Evolutionary conservation across 2,329 filamentous ascomycete genomes (phyloP), one percentile per base, ranked within the genome.

Genomic region (Zymoseptoria tritici): DNA sequence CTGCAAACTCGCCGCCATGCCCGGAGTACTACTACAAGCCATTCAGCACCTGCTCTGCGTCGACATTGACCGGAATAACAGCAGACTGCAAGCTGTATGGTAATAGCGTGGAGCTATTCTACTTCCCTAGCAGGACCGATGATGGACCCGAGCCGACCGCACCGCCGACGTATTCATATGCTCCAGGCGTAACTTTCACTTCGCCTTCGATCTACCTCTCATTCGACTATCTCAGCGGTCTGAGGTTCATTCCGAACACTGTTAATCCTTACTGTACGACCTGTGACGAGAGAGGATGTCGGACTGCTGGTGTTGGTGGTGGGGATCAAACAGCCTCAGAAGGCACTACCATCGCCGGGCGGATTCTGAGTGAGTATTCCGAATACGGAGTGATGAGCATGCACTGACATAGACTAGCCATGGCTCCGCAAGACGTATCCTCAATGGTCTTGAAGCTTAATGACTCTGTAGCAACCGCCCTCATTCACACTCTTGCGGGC

Each of bases 141-240:
- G 52, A 29, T 19, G 52, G 62, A 58, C 31, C 36, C 51, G 42
- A 49, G 36, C 60, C 54, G 24, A 57, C 61, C 19, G 21, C 52
- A 16, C 58, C 57, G 21, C 57, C 62, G 24, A 58, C 64, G 2
- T 59, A 62, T 20, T 49, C 49, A 36, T 64, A 58, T 31, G 58
- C 60, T 9, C 61, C 56, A 4, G 62, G 60, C 13, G 58, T 60
- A 24, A 67, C 65, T 0, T 66, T 67, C 54, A 67, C 65, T 9
- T 66, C 64, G 52, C 65, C 65, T 11, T 63, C 64, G 8, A 54
- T 67, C 9, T 67, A 67, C 36, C 54, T 67, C 13, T 65, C 63
- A 16, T 67, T 63, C 51, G 62, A 66, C 46, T 57, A 54, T 11
- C 57, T 67, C 26, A 61, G 56, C 56, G 63, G 59, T 36, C 20